A percentile compares a stretch with the other conserved stretches of the same genome.
Evolutionary conservation across 2,329 filamentous ascomycete genomes (phyloP).

Genomic region (Colletotrichum sp.): DNA sequence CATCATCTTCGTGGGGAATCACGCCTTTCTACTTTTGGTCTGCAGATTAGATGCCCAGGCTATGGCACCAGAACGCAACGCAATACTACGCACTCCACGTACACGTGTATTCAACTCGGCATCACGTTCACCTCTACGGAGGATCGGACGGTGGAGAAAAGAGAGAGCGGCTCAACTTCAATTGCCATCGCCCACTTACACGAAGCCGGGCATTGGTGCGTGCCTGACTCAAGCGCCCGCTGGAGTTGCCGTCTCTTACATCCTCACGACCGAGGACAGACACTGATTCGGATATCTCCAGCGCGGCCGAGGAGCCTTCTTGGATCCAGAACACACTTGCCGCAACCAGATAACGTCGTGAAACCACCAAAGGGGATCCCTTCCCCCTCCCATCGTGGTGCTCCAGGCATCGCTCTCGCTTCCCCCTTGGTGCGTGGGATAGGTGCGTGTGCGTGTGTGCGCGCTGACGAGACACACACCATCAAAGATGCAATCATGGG

Average conservation of each 20-base stretch:
- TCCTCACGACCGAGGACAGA: not conserved
- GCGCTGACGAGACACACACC: constrained; percentile 10
- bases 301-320: not conserved
- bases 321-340: not conserved
- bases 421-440: not conserved
- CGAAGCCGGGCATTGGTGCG: not conserved
- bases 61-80: not conserved
- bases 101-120: not conserved
- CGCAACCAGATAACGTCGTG: constrained; percentile 5
- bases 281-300: not conserved
- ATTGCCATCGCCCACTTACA: constrained; percentile 6
- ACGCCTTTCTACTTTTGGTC: not conserved
- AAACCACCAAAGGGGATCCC: not conserved
- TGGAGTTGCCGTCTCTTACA: not conserved
- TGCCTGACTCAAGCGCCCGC: constrained; percentile 19
- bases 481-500: constrained; percentile 14
- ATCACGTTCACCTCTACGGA: not conserved
- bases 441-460: not conserved
- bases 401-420: not conserved
- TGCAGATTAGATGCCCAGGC: not conserved
- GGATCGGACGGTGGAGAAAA: not conserved
- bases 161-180: constrained; percentile 14
- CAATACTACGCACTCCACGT: not conserved
- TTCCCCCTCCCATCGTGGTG: not conserved
- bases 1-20: not conserved